These are phyloP conservation scores for Zalaria sp. DNA, from an alignment of 2,329 filamentous ascomycete species.

Conservation along the genomic window DNA sequence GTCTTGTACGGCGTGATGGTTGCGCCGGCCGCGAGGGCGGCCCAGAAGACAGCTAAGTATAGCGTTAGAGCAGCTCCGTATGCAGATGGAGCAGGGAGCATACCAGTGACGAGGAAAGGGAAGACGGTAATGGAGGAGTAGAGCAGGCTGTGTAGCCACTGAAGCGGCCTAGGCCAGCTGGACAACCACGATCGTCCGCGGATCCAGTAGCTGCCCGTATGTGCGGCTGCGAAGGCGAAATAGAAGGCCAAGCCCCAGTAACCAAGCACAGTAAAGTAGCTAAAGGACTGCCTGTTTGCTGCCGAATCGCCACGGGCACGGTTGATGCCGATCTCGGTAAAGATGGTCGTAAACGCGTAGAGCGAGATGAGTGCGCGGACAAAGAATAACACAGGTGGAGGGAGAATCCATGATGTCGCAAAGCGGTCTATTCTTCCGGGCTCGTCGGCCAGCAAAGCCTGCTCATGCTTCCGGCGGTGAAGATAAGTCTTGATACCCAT, in stretches of 20 bases:
- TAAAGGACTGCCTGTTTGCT: slow-evolving; percentile 46
- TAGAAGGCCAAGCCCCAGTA: slow-evolving; percentile 79
- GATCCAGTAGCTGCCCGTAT: slow-evolving; percentile 51
- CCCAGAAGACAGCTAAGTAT: slow-evolving; percentile 27
- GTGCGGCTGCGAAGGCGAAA: slow-evolving; percentile 50
- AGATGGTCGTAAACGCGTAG: slow-evolving; percentile 56
- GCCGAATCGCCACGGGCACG: slow-evolving; percentile 38
- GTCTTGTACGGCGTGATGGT: slow-evolving; percentile 21
- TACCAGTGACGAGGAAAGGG: slow-evolving; percentile 30
- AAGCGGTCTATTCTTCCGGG: slow-evolving; percentile 34
- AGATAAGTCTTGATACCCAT: neutral
- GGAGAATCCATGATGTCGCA: slow-evolving; percentile 69
- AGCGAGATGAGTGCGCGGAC: slow-evolving; percentile 38
- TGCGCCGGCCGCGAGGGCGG: slow-evolving; percentile 18
- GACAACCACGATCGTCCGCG: slow-evolving; percentile 22
- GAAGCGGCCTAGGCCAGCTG: slow-evolving; percentile 21
- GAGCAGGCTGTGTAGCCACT: slow-evolving; percentile 24
- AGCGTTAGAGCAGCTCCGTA: neutral
- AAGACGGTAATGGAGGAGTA: slow-evolving; percentile 28
- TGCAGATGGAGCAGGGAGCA: slow-evolving; percentile 8
- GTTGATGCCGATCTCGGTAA: slow-evolving; percentile 55
- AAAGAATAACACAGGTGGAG: slow-evolving; percentile 46
- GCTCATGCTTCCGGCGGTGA: neutral
- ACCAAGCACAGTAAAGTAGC: slow-evolving; percentile 69
- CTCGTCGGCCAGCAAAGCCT: neutral